A percentile compares a stretch with the other conserved stretches of the same genome.
Evolutionary conservation across 176 grass and related monocot genomes (phyloP).

Genomic region (Carex kokanica): DNA sequence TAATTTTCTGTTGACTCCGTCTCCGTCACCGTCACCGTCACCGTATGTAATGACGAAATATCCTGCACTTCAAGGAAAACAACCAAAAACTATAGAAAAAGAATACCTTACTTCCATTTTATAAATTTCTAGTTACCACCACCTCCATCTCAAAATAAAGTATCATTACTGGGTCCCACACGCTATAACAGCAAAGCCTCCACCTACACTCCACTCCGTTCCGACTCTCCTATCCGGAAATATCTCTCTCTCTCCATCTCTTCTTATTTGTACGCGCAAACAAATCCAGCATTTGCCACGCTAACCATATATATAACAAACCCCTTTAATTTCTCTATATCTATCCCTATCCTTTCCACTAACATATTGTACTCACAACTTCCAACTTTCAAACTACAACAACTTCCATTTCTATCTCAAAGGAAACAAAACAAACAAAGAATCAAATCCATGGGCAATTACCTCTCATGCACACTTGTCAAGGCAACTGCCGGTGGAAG

Average conservation of each 20-base stretch:
- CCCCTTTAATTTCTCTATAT: background rate
- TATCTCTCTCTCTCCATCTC: background rate
- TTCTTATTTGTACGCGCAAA: conserved; percentile 20
- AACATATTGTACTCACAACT: background rate
- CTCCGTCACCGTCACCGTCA: no score
- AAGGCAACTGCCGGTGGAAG: background rate
- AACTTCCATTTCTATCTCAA: background rate
- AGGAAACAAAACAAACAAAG: background rate
- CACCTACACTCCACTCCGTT: background rate
- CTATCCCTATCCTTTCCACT: conserved; percentile 5
- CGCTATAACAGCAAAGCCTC: conserved; percentile 22
- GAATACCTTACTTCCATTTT: conserved; percentile 15
- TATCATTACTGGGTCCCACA: conserved; percentile 12
- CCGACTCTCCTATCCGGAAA: background rate
- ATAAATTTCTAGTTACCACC: background rate
- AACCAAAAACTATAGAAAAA: background rate
- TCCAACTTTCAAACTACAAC: background rate
- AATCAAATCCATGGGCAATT: conserved; percentile 66
- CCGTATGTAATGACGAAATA: background rate
- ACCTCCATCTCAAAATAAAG: background rate
- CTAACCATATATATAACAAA: background rate
- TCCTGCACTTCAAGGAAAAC: background rate
- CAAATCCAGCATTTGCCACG: conserved; percentile 8
- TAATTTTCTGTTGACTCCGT: no score
- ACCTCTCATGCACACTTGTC: conserved; percentile 44